Evolutionary conservation across 1,139 yeast species (phyloP).

Genomic region (Blastobotrys illinoisensis): DNA sequence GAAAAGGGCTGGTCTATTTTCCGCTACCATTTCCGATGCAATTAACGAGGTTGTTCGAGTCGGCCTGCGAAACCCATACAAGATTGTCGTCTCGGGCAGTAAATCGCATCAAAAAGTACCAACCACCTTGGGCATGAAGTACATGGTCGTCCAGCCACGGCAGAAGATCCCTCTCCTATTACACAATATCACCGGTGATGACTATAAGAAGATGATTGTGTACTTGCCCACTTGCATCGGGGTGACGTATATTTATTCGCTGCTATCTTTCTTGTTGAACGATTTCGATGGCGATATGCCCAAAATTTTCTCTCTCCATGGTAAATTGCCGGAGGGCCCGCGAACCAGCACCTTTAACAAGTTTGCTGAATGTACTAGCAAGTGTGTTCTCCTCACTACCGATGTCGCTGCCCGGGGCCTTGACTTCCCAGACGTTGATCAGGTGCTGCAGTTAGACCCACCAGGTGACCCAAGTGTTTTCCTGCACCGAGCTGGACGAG

Average conservation of each 20-base stretch:
- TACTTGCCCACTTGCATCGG: conserved; percentile 87
- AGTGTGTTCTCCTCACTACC: conserved; percentile 55
- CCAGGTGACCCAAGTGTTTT: conserved; percentile 88
- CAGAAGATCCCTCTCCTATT: conserved; percentile 55
- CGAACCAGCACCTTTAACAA: conserved; percentile 62
- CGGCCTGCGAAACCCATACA: conserved; percentile 88
- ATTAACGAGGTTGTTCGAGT: conserved; percentile 37
- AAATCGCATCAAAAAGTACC: conserved; percentile 46
- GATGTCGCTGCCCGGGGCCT: conserved; percentile 82
- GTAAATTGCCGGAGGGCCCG: conserved; percentile 71
- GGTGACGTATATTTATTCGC: conserved; percentile 67
- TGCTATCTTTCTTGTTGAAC: conserved; percentile 41
- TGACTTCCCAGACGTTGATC: conserved; percentile 87
- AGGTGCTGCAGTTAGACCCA: conserved; percentile 83
- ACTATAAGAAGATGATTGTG: conserved; percentile 70
- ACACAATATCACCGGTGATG: conserved; percentile 44
- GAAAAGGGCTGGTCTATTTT: conserved; percentile 86
- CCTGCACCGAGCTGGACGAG: conserved; percentile 85
- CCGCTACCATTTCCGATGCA: conserved; percentile 85
- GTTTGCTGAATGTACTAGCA: conserved; percentile 46
- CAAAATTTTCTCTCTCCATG: conserved; percentile 68
- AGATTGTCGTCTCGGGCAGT: conserved; percentile 55
- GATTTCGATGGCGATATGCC: conserved; percentile 30
- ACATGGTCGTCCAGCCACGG: conserved; percentile 55
- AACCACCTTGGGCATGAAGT: conserved; percentile 55